phyloP scores from a whole-genome alignment of 371 early-diverging fungal genomes.

The Umbelopsis sp. region DNA sequence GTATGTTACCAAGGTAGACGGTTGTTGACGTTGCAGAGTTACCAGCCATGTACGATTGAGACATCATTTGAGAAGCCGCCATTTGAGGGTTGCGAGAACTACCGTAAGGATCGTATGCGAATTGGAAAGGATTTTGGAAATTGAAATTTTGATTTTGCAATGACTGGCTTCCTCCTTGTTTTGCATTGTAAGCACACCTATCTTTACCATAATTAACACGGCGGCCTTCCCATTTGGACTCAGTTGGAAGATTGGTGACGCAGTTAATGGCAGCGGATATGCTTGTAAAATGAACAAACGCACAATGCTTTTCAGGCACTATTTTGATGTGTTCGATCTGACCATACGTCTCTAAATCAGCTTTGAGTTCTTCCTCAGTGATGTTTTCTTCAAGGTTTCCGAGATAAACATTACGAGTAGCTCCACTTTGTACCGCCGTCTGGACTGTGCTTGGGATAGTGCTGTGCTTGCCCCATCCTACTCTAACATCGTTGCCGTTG shows the following conservation, averaged over 20 bases:
- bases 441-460: conserved; percentile 45
- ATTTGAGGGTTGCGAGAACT: conserved; percentile 13
- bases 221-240: conserved; percentile 52
- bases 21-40: conserved; percentile 46
- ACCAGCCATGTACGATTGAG: conserved; percentile 20
- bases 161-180: background rate
- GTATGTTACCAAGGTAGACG: conserved; percentile 77
- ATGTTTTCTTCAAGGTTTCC: conserved; percentile 61
- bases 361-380: conserved; percentile 53
- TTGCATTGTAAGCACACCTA: conserved; percentile 58
- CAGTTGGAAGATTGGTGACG: conserved; percentile 50
- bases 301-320: conserved; percentile 69
- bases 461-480: conserved; percentile 78
- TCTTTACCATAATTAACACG: conserved; percentile 78
- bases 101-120: conserved; percentile 26
- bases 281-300: conserved; percentile 76
- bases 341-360: conserved; percentile 62
- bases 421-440: conserved; percentile 61
- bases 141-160: background rate
- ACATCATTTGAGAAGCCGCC: conserved; percentile 14
- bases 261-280: conserved; percentile 69
- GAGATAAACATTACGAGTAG: conserved; percentile 76
- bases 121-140: conserved; percentile 15
- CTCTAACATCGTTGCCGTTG: conserved; percentile 54
- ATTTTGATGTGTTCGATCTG: conserved; percentile 70